These are phyloP conservation scores for Cytospora schulzeri DNA, from an alignment of 2,329 filamentous ascomycete genomes.

Conservation along the genomic window DNA sequence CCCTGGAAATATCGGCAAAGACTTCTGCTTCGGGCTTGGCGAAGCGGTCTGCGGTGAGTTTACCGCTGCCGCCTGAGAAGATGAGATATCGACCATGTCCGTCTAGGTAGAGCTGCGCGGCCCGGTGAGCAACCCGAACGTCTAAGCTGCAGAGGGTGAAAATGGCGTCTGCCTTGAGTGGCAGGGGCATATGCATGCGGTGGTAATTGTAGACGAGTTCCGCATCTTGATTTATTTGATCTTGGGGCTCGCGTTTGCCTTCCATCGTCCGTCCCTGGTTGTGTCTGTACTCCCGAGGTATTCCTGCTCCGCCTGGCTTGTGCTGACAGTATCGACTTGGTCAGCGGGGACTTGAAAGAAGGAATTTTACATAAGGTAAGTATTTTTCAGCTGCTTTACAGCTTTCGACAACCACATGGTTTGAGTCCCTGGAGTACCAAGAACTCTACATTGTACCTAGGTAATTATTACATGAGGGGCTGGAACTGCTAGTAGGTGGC, in stretches of 20 bases:
- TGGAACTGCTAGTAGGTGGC: no score
- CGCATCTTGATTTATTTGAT: constrained; percentile 35
- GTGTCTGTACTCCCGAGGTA: no score
- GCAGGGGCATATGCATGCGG: constrained; percentile 41
- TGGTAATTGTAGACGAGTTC: constrained; percentile 47
- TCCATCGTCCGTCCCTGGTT: background rate
- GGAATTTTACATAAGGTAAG: no score
- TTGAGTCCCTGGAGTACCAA: background rate
- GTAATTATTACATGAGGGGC: background rate
- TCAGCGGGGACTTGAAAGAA: no score
- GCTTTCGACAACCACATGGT: background rate
- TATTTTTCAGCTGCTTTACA: no score
- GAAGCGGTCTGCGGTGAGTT: constrained; percentile 44
- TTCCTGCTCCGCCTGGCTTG: background rate
- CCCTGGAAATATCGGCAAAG: constrained; percentile 44
- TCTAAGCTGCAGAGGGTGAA: constrained; percentile 53
- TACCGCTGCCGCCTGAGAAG: constrained; percentile 47
- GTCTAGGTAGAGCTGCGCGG: constrained; percentile 46
- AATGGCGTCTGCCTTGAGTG: constrained; percentile 41
- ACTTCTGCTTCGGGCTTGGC: constrained; percentile 44
- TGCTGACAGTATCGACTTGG: background rate
- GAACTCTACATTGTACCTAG: background rate
- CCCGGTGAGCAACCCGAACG: constrained; percentile 45
- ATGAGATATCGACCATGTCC: constrained; percentile 44
- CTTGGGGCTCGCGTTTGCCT: background rate